Evolutionary conservation across 2,329 filamentous ascomycete genomes (phyloP).

Genomic region (Rachicladosporium sp.): DNA sequence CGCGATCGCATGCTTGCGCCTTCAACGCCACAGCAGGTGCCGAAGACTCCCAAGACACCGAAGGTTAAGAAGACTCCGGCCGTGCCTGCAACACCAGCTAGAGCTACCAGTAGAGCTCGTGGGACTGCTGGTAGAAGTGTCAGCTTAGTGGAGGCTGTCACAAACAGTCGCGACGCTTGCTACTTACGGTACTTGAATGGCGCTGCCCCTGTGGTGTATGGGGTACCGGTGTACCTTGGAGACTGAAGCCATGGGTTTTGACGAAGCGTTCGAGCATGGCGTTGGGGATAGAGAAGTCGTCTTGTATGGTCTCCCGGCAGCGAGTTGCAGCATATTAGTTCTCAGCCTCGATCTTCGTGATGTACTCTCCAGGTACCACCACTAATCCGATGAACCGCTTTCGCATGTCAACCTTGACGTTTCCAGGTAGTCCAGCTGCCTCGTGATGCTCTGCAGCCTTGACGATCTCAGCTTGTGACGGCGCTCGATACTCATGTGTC

Average conservation of each 20-base stretch:
- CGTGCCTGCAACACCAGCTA: constrained; percentile 18
- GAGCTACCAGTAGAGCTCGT: constrained; percentile 14
- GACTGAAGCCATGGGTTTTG: constrained; percentile 12
- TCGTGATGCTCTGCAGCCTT: constrained; percentile 22
- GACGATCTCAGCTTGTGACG: constrained; percentile 35
- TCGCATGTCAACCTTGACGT: constrained; percentile 57
- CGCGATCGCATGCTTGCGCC: constrained; percentile 12
- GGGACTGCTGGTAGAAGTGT: constrained; percentile 26
- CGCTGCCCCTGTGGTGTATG: constrained; percentile 87
- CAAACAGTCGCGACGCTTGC: constrained; percentile 62
- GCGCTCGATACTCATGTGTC: constrained; percentile 80
- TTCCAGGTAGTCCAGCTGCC: constrained; percentile 18
- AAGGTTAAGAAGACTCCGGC: constrained; percentile 20
- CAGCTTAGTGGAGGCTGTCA: constrained; percentile 67
- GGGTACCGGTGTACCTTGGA: constrained; percentile 74
- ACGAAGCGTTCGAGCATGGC: constrained; percentile 2
- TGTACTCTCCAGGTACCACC: constrained; percentile 75
- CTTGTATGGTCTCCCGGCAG: background rate
- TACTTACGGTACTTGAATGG: constrained; percentile 85
- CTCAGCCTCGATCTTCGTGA: constrained; percentile 80
- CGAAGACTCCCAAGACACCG: constrained; percentile 23
- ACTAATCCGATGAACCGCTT: constrained; percentile 81
- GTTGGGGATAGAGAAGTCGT: background rate
- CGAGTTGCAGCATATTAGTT: constrained; percentile 18
- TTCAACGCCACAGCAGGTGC: constrained; percentile 17